Evolutionary conservation across 2,329 filamentous ascomycete species (phyloP), one percentile per base, ranked within the genome.

Genomic region (Madurella mycetomatis): DNA sequence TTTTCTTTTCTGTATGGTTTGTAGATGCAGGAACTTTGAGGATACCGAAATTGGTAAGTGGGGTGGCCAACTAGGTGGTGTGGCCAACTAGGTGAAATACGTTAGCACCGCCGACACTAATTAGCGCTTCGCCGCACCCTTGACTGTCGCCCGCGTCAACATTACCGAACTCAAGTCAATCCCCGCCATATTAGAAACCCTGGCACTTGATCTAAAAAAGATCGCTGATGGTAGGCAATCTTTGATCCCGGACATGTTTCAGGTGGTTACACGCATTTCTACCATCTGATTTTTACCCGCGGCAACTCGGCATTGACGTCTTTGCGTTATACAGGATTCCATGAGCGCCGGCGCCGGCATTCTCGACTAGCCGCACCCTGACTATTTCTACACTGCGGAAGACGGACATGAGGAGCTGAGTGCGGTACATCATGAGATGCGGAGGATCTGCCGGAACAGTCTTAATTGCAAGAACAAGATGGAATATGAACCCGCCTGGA

Each of bases 221-320:
- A 50, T 50, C 41, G 41, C 41, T 39, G 48, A 50, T 50, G 48
- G 48, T 40, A 50, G 48, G 48, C 48, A 50, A 44, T 13, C 40
- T 43, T 30, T 50, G 41, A 50, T 50, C 41, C 48, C 48, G 9
- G 48, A 51, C 41, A 51, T 51, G 4, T 51, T 45, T 45, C 41
- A 18, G 18, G 48, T 51, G 18, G 41, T 34, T 34, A 43, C 12
- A 25, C 40, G n/a, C 9, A 39, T 51, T 40, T 31, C 32, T 45
- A 44, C 41, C 39, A n/a, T 17, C 17, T 51, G 16, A 40, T 12
- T 51, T 40, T 40, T 31, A 39, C 48, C 41, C 41, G 41, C 48
- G 30, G 17, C 32, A n/a, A 45, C 39, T 45, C 5, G 41, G 31
- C n/a, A 17, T 30, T 51, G 32, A 51, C 32, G 31, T 51, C 39